Evolutionary conservation across 2,329 filamentous ascomycete genomes (phyloP).

Genomic region (Arthrinium phaeospermum): DNA sequence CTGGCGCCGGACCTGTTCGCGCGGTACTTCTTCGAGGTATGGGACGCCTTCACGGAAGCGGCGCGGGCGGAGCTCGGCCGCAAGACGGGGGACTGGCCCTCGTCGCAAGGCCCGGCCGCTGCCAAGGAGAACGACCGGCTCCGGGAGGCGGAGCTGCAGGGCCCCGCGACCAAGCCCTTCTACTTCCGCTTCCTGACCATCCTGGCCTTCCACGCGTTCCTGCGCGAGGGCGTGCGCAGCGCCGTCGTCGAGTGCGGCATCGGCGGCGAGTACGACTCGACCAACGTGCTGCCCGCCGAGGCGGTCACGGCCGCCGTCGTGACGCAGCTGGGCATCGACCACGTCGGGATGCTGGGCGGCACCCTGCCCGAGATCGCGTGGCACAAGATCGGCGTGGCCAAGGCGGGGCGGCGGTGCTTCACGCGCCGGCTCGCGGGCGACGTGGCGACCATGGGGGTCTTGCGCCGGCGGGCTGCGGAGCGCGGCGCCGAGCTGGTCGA

Average conservation of each 20-base stretch:
- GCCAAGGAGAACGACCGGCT: conserved; percentile 42
- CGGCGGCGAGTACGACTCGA: conserved; percentile 91
- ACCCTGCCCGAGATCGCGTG: conserved; percentile 84
- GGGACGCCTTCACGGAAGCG: conserved; percentile 62
- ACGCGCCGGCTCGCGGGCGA: conserved; percentile 43
- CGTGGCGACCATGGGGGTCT: conserved; percentile 47
- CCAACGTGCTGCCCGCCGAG: conserved; percentile 74
- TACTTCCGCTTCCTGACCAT: conserved; percentile 94
- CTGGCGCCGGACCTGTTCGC: conserved; percentile 73
- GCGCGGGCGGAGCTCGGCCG: conserved; percentile 18
- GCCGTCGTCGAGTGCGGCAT: conserved; percentile 94
- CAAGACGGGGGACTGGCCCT: not conserved
- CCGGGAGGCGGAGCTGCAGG: conserved; percentile 54
- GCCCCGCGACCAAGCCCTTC: conserved; percentile 75
- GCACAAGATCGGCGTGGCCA: conserved; percentile 92
- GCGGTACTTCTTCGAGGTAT: conserved; percentile 82
- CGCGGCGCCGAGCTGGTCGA: conserved; percentile 55
- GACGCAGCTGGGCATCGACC: conserved; percentile 84
- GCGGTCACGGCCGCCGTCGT: conserved; percentile 70
- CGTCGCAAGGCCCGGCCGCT: not conserved
- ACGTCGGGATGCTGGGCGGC: conserved; percentile 78
- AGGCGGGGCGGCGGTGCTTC: conserved; percentile 66
- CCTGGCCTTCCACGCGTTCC: conserved; percentile 83
- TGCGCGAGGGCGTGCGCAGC: conserved; percentile 74
- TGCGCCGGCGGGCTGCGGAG: conserved; percentile 64